Conservation (phyloP, 352 stramenopile species). For the Phytopythium mirpurense region DNA sequence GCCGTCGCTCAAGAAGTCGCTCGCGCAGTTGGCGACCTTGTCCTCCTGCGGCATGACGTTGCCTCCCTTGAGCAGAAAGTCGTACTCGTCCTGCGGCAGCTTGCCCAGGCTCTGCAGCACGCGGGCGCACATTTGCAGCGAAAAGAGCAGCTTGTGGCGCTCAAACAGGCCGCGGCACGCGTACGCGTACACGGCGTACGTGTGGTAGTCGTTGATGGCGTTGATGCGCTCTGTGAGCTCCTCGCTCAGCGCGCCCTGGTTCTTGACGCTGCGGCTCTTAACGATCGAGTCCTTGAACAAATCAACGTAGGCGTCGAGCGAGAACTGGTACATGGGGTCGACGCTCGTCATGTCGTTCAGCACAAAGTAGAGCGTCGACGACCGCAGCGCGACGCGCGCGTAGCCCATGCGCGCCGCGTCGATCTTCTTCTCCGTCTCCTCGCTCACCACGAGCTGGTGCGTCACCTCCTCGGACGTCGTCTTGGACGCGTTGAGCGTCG, state of each 20-base stretch:
- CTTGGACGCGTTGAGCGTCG: constrained; percentile 94
- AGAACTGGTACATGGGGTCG: constrained; percentile 98
- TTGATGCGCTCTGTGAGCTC: constrained; percentile 86
- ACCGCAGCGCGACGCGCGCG: constrained; percentile 87
- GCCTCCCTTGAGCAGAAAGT: constrained; percentile 93
- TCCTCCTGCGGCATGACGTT: constrained; percentile 59
- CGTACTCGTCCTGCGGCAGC: constrained; percentile 90
- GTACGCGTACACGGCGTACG: constrained; percentile 93
- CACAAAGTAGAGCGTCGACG: constrained; percentile 95
- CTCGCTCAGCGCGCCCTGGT: constrained; percentile 71
- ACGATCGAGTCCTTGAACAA: constrained; percentile 94
- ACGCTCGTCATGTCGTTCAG: constrained; percentile 94
- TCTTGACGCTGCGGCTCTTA: constrained; percentile 77
- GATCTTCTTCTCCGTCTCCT: constrained; percentile 96
- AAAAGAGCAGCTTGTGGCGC: constrained; percentile 95
- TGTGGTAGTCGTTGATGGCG: constrained; percentile 95
- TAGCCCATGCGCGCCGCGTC: constrained; percentile 93
- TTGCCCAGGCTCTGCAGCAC: constrained; percentile 91
- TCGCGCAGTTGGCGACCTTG: constrained; percentile 75
- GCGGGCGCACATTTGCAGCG: constrained; percentile 91
- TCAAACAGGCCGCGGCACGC: constrained; percentile 95
- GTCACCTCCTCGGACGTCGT: constrained; percentile 92
- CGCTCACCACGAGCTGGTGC: constrained; percentile 89
- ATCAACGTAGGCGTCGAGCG: constrained; percentile 91
- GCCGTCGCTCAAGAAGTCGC: constrained; percentile 81